Percentiles rank a stretch among this genome's conserved stretches.
Evolutionary conservation across 148 eudicot species (phyloP).

Genomic region (Vaccinium vitisidaea): DNA sequence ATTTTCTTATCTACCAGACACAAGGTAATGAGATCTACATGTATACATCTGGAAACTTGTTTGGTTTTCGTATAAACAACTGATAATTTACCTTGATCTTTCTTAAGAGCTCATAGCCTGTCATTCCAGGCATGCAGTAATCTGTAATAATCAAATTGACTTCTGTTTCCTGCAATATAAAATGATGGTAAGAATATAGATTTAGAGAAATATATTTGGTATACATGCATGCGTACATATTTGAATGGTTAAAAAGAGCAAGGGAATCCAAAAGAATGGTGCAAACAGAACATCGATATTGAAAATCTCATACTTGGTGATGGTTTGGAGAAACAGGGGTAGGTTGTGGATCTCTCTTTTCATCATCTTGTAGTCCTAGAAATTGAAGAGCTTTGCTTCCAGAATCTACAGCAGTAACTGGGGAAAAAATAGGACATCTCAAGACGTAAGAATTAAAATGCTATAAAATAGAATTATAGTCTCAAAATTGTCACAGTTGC

Average conservation of each 20-base stretch:
- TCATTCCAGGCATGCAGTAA: constrained; percentile 69
- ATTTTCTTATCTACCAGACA: not conserved
- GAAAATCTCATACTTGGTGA: not conserved
- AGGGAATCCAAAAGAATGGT: not conserved
- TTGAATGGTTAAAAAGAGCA: not conserved
- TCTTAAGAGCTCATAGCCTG: constrained; percentile 61
- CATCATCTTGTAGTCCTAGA: constrained; percentile 47
- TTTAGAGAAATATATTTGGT: not conserved
- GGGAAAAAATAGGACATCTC: not conserved
- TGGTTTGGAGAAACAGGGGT: constrained; percentile 18
- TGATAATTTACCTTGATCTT: constrained; percentile 49
- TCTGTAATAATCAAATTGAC: constrained; percentile 26
- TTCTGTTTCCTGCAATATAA: constrained; percentile 34
- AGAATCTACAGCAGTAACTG: constrained; percentile 73
- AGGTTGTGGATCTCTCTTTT: constrained; percentile 7
- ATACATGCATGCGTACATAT: not conserved
- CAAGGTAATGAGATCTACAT: not conserved
- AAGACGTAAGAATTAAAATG: not conserved
- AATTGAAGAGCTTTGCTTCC: constrained; percentile 65
- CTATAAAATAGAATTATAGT: not conserved
- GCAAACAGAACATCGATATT: not conserved
- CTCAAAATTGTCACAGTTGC: not conserved
- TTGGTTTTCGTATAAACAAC: not conserved
- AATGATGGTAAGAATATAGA: not conserved
- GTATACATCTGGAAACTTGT: not conserved